Conservation (phyloP, 2,329 filamentous ascomycete species). For the Aspergillus terreus region DNA sequence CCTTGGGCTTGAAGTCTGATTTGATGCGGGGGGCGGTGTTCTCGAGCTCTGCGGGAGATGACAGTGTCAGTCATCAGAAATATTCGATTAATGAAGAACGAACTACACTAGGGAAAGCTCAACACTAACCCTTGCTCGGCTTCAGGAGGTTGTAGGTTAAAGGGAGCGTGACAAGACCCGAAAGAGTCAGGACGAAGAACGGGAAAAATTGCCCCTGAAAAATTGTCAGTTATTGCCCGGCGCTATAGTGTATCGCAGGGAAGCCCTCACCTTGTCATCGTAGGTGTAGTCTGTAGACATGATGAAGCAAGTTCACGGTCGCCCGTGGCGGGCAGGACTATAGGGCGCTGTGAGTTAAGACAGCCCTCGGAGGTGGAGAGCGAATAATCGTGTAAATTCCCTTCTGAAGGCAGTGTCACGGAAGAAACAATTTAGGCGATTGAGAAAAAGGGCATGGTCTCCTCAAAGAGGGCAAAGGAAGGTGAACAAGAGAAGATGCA, state of each 20-base stretch:
- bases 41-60: conserved; percentile 56
- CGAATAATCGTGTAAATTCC: not conserved
- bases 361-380: conserved; percentile 3
- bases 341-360: conserved; percentile 5
- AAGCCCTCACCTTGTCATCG: conserved; percentile 70
- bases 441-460: conserved; percentile 10
- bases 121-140: conserved; percentile 61
- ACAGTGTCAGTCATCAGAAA: conserved; percentile 7
- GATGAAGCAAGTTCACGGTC: conserved; percentile 28
- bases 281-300: conserved; percentile 96
- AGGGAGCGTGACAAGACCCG: conserved; percentile 81
- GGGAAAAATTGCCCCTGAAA: conserved; percentile 91
- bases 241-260: not conserved
- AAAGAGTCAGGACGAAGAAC: conserved; percentile 93
- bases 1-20: conserved; percentile 73
- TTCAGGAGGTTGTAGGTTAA: conserved; percentile 85
- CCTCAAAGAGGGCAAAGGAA: conserved; percentile 7
- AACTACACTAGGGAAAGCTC: not conserved
- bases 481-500: conserved; percentile 9
- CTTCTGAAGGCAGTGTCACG: not conserved
- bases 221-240: conserved; percentile 1
- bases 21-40: conserved; percentile 78
- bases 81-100: no score
- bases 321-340: conserved; percentile 27
- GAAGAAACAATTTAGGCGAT: conserved; percentile 5